These are phyloP conservation scores for Margaritispora aquatica DNA, from an alignment of 495 filamentous ascomycete species.

Conservation along the genomic window DNA sequence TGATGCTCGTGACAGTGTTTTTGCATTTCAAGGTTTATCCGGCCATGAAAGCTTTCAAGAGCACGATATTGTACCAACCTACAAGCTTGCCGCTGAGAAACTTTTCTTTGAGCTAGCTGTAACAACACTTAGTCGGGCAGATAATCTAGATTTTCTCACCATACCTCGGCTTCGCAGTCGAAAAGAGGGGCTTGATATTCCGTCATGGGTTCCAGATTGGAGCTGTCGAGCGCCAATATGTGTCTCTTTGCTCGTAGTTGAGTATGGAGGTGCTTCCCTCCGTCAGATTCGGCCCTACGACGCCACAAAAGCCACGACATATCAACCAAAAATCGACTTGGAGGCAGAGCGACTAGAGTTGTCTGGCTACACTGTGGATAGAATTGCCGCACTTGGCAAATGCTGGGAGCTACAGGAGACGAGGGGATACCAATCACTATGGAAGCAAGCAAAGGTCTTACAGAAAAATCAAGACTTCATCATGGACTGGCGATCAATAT, in stretches of 20 bases:
- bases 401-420: not conserved
- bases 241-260: not conserved
- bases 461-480: not conserved
- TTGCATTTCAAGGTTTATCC: not conserved
- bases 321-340: not conserved
- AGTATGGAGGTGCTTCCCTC: not conserved
- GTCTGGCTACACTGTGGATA: constrained; percentile 1
- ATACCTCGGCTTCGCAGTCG: not conserved
- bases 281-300: not conserved
- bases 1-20: not conserved
- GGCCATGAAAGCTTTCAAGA: not conserved
- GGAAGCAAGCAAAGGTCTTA: not conserved
- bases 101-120: not conserved
- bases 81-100: not conserved
- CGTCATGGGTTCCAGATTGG: not conserved
- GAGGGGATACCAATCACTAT: not conserved
- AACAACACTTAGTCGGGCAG: not conserved
- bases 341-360: not conserved
- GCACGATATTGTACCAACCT: not conserved
- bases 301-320: not conserved
- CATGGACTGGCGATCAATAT: not conserved
- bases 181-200: not conserved
- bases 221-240: not conserved
- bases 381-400: not conserved
- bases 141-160: not conserved